Base-by-base conservation (phyloP, 345 rosid species). In the Acer negundo region DNA sequence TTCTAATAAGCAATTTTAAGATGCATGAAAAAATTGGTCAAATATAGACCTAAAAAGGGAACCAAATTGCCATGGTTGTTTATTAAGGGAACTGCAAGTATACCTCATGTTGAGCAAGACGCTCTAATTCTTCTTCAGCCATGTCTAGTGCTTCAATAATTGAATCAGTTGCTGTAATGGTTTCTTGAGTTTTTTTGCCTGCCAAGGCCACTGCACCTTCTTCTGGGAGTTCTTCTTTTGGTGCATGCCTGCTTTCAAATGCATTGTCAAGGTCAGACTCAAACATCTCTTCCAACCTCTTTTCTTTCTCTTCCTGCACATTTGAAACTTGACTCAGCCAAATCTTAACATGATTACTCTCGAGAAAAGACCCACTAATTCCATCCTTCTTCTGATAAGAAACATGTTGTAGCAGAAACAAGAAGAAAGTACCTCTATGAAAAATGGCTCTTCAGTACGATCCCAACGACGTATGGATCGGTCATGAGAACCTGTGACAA, bases 391-490 rank as follows among this genome's bases (percentile, higher is more conserved):
- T 10, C 69, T n/a, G 51, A 42, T 67, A 59, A 13, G 20, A 69
- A 53, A 63, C 12, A 38, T 8, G 46, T 42, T 31, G 46, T 31
- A 35, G 67, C 20, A 74, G 44, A 35, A 68, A 69, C 24, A 65
- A 78, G 72, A 65, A 78, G 74, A 69, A 66, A 74, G 42, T 77
- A 96, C 97, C 95, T 94, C 99, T 70, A 94, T 89, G 85, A 96
- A 96, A 84, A 96, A 94, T 42, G 94, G 99, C 77, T 96, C 99
- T 70, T 96, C 97, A 35, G 97, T 89, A 70, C 97, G 97, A 82
- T 94, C 99, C 99, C 99, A 96, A 40, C 99, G 95, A 55, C 98
- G 95, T 78, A 96, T 90, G 38, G 99, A 96, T 64, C 97, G 87
- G 59, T 96, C 99, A 88, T 92, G 99, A 76, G 99, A 94, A 61